Evolutionary conservation across 2,329 filamentous ascomycete genomes (phyloP).

Genomic region (Cladosporium sp.): DNA sequence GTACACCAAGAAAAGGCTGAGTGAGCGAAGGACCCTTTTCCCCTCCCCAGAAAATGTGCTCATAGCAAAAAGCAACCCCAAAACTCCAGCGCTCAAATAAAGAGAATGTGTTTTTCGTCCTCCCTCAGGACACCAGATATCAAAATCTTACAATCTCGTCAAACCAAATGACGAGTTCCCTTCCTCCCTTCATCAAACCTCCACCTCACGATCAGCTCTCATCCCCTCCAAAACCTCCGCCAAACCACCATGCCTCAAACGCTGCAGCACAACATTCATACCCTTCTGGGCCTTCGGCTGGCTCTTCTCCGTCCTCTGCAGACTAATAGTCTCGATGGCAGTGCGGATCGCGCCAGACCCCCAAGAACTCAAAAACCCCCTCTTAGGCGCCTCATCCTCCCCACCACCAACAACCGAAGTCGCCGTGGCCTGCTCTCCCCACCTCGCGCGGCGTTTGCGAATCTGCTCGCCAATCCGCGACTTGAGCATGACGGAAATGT

Average conservation of each 20-base stretch:
- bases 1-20: too few species aligned
- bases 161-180: background rate
- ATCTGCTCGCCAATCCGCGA: constrained; percentile 67
- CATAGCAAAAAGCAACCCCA: background rate
- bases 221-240: constrained; percentile 68
- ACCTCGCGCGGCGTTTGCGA: constrained; percentile 47
- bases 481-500: constrained; percentile 68
- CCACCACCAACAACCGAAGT: constrained; percentile 34
- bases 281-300: constrained; percentile 76
- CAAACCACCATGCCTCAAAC: constrained; percentile 61
- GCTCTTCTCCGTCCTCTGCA: constrained; percentile 71
- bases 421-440: constrained; percentile 34
- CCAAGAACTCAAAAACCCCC: constrained; percentile 58
- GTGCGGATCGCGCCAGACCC: constrained; percentile 68
- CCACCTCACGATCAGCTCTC: constrained; percentile 50
- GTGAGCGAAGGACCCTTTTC: too few species aligned
- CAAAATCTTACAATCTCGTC: background rate
- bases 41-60: background rate
- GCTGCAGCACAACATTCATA: constrained; percentile 71
- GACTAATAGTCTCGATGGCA: constrained; percentile 73
- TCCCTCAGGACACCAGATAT: background rate
- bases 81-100: background rate
- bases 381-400: constrained; percentile 45
- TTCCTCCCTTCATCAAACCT: background rate
- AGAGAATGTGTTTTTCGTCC: background rate